Base-by-base conservation (phyloP, 2,329 filamentous ascomycete species). In the Aureobasidium sp. region DNA sequence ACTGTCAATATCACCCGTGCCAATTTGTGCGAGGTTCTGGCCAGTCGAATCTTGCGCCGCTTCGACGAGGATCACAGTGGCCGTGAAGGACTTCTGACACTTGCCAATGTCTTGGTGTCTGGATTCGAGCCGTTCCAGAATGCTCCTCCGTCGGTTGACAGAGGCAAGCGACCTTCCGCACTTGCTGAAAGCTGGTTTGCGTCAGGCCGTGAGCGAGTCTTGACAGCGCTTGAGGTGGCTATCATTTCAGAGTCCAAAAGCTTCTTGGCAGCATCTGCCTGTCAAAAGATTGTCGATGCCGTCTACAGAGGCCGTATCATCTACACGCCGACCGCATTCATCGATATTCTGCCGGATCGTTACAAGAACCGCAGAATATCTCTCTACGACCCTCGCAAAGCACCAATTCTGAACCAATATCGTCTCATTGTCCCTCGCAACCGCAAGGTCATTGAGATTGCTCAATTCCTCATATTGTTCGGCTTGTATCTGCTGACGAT, bases 61-160 rank as follows among this genome's bases (percentile, higher is more conserved):
- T 91, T 90, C 69, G 87, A 89, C 67, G 90, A 94, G 75, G 87
- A 91, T 67, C 85, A 89, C 63, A 83, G 85, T 15, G 89, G 88
- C 5, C 79, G 85, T 0, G 80, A 86, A 29, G 89, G 89, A 1
- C 80, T 94, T 14, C 78, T 94, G 5, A 78, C 90, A 25, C 80
- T 94, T 6, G 85, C 90, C 6, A 89, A 92, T 67, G 87, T 94
- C 36, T 82, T 94, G 22, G 88, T 95, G 15, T 88, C 89, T 17
- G 88, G 89, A 15, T 94, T 95, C 68, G 87, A 91, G 68, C 90
- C 90, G 1, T 94, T 94, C 68, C 90, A 94, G 74, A 90, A 90
- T 67, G 89, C 89, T 0, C 90, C 90, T 0, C 76, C 80, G 1
- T 82, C 88, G 61, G 81, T 92, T 44, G 80, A 84, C 39, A 77